Percentiles rank a stretch among this genome's conserved stretches.
Evolutionary conservation across 2,329 filamentous ascomycete genomes (phyloP).

Genomic region (Penicillium expansum): DNA sequence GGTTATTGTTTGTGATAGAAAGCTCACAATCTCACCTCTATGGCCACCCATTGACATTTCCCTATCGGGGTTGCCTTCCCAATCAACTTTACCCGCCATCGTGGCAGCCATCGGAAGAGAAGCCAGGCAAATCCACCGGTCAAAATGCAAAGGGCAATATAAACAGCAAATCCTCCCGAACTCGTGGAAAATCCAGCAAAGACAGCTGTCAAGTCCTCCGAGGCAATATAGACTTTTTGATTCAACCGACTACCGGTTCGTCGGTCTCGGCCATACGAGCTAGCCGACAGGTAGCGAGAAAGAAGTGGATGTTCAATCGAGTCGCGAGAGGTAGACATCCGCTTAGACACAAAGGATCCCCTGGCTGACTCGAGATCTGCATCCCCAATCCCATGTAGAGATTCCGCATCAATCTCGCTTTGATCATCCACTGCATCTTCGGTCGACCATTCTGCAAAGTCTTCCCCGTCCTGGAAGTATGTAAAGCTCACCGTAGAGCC

Average conservation of each 20-base stretch:
- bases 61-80: constrained; percentile 67
- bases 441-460: constrained; percentile 51
- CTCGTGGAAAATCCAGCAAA: constrained; percentile 88
- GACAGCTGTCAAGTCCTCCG: constrained; percentile 90
- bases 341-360: constrained; percentile 33
- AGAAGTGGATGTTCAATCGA: constrained; percentile 62
- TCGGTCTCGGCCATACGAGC: constrained; percentile 64
- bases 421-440: constrained; percentile 48
- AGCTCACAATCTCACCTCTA: constrained; percentile 60
- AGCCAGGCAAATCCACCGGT: constrained; percentile 80
- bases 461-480: constrained; percentile 74
- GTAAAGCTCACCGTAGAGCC: constrained; percentile 87
- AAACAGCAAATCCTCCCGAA: constrained; percentile 63
- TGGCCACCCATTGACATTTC: constrained; percentile 84
- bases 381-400: constrained; percentile 41
- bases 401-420: constrained; percentile 45
- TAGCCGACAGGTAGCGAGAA: constrained; percentile 66
- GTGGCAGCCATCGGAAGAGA: constrained; percentile 83
- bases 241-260: constrained; percentile 64
- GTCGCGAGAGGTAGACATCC: constrained; percentile 37
- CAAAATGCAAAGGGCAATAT: constrained; percentile 66
- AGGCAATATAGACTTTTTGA: constrained; percentile 90
- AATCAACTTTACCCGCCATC: constrained; percentile 75
- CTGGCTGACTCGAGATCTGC: constrained; percentile 37
- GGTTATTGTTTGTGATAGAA: not conserved